Evolutionary conservation across 257 asterid genomes (phyloP), one percentile per base, ranked within the genome.

Genomic region (Catharanthus roseus): DNA sequence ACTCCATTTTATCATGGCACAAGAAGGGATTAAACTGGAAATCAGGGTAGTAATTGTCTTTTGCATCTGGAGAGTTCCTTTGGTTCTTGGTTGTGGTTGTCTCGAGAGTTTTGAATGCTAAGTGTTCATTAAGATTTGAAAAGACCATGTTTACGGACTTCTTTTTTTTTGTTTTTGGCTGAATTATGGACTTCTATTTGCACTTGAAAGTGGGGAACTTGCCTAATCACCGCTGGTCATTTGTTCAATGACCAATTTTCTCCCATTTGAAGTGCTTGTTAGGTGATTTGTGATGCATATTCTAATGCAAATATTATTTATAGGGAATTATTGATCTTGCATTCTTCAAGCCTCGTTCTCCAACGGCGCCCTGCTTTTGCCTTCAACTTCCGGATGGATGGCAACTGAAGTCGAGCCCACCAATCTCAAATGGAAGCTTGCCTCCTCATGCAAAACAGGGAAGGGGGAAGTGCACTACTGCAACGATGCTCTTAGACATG

Each of bases 301-400:
- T 64, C n/a, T 74, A 36, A 10, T 34, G 42, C 33, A 38, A n/a
- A n/a, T 5, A 57, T 69, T 71, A 21, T 41, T 58, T 74, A 69
- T 78, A 92, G 98, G 98, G 98, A 26, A 84, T 92, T 19, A 81
- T 95, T 16, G 98, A 89, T 79, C 86, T 80, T 34, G 99, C 95
- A 8, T 91, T 88, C 73, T 82, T 87, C 2, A 88, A 85, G 85
- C 86, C 91, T 67, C 97, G 93, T 68, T 75, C 88, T 12, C 90
- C 91, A 29, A 65, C 69, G 65, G 39, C 74, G 38, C 93, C 96
- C 34, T 95, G 99, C 81, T 89, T 95, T 79, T 95, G 99, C 91
- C 99, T 95, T 55, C 86, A 88, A 74, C 83, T 91, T 63, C 96
- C 99, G 2, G 83, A 64, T 24, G 96, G 86, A 58, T 86, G 84